These are phyloP conservation scores for Solanum chacoense DNA, from an alignment of 305 asterid species.

Conservation along the genomic window DNA sequence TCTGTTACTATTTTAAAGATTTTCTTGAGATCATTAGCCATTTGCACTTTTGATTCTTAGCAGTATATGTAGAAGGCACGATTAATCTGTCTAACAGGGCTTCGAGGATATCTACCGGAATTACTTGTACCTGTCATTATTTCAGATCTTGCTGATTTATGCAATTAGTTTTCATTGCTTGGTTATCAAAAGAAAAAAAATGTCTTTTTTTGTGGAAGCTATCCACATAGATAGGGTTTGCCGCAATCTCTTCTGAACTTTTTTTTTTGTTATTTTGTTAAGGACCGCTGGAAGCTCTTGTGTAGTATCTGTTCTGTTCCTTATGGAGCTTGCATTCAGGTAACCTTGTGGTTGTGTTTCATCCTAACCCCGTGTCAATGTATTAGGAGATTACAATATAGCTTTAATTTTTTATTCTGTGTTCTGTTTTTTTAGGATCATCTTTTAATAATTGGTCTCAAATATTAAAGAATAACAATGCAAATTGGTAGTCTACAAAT, in stretches of 20 bases:
- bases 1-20: not conserved
- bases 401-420: not conserved
- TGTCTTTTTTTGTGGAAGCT: not conserved
- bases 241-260: not conserved
- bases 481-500: not conserved
- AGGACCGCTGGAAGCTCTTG: slow-evolving; percentile 98
- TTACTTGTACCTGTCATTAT: not conserved
- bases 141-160: not conserved
- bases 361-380: not conserved
- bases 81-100: not conserved
- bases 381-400: not conserved
- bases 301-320: slow-evolving; percentile 93
- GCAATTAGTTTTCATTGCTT: not conserved
- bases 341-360: slow-evolving; percentile 22
- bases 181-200: not conserved
- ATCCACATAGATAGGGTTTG: not conserved
- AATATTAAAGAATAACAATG: not conserved
- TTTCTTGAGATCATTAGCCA: not conserved
- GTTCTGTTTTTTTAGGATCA: not conserved
- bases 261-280: slow-evolving; percentile 5
- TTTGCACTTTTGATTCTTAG: not conserved
- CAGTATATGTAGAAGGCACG: not conserved
- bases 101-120: not conserved
- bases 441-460: not conserved
- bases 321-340: slow-evolving; percentile 99